Base-by-base conservation (phyloP, 768 basidiomycete genomes). In the Polyporus arcularius region DNA sequence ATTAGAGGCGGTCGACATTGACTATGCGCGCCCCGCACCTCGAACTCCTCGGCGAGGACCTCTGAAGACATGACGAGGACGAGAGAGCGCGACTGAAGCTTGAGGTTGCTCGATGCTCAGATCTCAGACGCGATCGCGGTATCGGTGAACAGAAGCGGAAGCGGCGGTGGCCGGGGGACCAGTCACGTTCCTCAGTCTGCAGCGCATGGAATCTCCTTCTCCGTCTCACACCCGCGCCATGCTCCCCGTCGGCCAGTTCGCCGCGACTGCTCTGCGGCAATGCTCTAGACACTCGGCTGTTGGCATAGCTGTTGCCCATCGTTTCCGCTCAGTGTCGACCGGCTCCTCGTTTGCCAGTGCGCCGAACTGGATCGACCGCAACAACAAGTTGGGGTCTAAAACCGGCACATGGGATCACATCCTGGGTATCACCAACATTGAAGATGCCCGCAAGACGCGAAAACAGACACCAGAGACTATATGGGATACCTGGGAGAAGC, bases 41-140 rank as follows among this genome's bases (percentile, higher is more conserved):
- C 94, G 63, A 95, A 86, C 75, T 98, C 95, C 76, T 98, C 95
- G 57, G 85, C 79, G 55, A 97, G 79, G 40, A 85, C 79, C 61
- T 88, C 86, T 50, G 81, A 78, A 60, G 84, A 82, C 89, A 91
- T 90, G 60, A 67, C 63, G 66, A 46, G 59, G 35, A 16, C 53
- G 47, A 55, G 60, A 59, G 52, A 57, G 43, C 42, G 35, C 18
- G 8, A 14, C 42, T 43, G 42, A 26, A 46, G 45, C n/a, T 51
- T 7, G 49, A 32, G 28, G 18, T 32, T 50, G 21, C 16, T 18
- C n/a, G 28, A 11, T 48, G 21, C 14, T 7, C 3, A 11, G 26
- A 11, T 4, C 46, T 14, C 46, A 47, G 46, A 47, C 46, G 46
- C 46, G 46, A 48, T 8, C 46, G 26, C 43, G n/a, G 50, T 35